Evolutionary conservation across 768 basidiomycete species (phyloP).

Genomic region (Sporobolomyces pararoseus): DNA sequence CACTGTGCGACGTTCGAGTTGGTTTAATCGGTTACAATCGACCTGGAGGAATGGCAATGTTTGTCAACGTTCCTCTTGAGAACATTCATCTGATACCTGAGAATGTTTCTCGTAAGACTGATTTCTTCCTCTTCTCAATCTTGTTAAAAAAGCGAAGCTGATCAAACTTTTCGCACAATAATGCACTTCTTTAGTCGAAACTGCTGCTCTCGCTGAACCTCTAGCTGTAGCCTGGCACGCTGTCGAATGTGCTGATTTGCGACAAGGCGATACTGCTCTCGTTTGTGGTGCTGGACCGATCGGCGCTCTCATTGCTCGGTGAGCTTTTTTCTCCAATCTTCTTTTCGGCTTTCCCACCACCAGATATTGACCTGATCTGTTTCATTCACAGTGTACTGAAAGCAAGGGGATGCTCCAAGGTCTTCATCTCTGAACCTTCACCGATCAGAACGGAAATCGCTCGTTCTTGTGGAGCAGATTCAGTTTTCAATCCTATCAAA

Average conservation of each 20-base stretch:
- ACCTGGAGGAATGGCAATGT: conserved; percentile 54
- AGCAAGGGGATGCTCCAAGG: conserved; percentile 46
- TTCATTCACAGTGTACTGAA: conserved; percentile 52
- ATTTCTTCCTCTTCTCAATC: no score
- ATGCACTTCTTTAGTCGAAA: conserved; percentile 51
- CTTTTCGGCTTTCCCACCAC: neutral
- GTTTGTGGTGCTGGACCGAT: conserved; percentile 56
- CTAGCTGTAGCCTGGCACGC: conserved; percentile 56
- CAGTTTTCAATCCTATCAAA: conserved; percentile 50
- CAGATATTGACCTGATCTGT: conserved; percentile 38
- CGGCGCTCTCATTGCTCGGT: conserved; percentile 32
- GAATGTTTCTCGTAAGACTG: conserved; percentile 52
- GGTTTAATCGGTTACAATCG: conserved; percentile 36
- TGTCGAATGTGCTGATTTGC: conserved; percentile 52
- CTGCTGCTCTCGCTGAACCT: conserved; percentile 56
- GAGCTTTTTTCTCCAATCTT: neutral
- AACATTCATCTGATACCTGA: conserved; percentile 53
- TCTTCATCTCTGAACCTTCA: conserved; percentile 54
- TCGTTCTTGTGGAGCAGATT: conserved; percentile 51
- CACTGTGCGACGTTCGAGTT: conserved; percentile 12
- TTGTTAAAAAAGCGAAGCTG: no score
- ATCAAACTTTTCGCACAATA: neutral
- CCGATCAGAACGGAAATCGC: conserved; percentile 51
- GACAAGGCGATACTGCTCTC: conserved; percentile 52
- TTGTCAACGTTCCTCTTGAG: conserved; percentile 50